Percentiles rank a stretch among this genome's conserved stretches.
phyloP scores from a whole-genome alignment of 495 filamentous ascomycete genomes.

The Penicillium psychrofluorescens region DNA sequence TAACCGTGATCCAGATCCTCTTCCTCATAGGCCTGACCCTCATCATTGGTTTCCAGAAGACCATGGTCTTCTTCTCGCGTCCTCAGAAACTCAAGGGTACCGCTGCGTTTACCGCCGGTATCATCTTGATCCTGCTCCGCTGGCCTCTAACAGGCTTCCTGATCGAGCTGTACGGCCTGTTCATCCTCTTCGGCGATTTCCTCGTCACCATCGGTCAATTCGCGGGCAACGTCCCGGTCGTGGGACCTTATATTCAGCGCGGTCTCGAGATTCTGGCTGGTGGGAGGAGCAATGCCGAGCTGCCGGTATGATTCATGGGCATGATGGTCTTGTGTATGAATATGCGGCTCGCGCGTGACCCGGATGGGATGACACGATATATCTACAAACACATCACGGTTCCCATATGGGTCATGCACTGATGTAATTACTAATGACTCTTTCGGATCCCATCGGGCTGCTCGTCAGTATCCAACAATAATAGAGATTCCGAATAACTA shows the following conservation, averaged over 20 bases:
- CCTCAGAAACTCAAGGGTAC: constrained; percentile 89
- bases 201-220: constrained; percentile 87
- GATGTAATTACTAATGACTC: constrained; percentile 23
- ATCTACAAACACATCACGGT: neutral
- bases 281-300: constrained; percentile 61
- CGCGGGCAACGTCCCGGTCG: constrained; percentile 72
- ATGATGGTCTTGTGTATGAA: neutral
- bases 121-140: constrained; percentile 74
- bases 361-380: constrained; percentile 6
- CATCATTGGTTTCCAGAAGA: constrained; percentile 90
- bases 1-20: constrained; percentile 60
- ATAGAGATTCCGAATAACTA: constrained; percentile 1
- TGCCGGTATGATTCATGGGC: constrained; percentile 50
- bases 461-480: constrained; percentile 4
- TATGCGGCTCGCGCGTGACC: neutral
- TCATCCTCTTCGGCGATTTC: constrained; percentile 93
- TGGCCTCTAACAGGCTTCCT: constrained; percentile 87
- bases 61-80: constrained; percentile 85
- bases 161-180: constrained; percentile 86
- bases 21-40: constrained; percentile 93
- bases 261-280: constrained; percentile 57
- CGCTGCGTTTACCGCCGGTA: constrained; percentile 78
- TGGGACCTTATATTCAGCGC: constrained; percentile 74
- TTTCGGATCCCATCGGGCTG: neutral
- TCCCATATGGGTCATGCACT: neutral